Base-by-base conservation (phyloP, 2,329 filamentous ascomycete genomes). In the Biscogniauxia marginata region DNA sequence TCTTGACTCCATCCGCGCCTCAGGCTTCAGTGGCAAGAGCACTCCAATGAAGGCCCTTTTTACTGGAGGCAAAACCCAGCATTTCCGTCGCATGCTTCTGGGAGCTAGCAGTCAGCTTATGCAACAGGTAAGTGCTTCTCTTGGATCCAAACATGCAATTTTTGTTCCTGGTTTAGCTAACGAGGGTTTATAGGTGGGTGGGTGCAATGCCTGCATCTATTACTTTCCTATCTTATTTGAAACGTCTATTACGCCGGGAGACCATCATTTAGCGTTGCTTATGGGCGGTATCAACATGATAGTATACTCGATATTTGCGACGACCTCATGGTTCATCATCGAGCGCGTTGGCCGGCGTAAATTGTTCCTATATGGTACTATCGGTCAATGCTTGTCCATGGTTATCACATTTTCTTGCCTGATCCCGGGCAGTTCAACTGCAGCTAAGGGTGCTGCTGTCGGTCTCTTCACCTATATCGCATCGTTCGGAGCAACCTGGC, bases 381-480 rank as follows among this genome's bases (percentile, higher is more conserved):
- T 71, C 8, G 76, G 76, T 4, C 83, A 84, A 63, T 76, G 78
- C 57, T 61, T 83, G 19, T 82, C 79, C 56, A 84, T 85, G 79
- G 75, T 88, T 67, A 71, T 87, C 20, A 76, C 79, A 2, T 89
- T 89, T 63, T 83, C 79, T 0, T 75, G 78, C 24, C 84, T 91
- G 58, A 84, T 90, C n/a, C 88, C 88, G 46, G 84, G 84, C 0
- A 80, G 79, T 1, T 78, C 77, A 0, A 72, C 83, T 0, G 76
- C 85, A 6, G 84, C 85, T 2, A 89, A 88, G 67, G 87, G 87
- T 30, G 84, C 87, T 0, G 85, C 85, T 1, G 84, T 87, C 2
- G 86, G 85, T 55, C 73, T 89, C 11, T 89, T 89, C 73, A 79
- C 84, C 2, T 89, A 88, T 71, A 89, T 89, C 65, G 84, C 84